Percentiles rank a stretch among this genome's conserved stretches.
Evolutionary conservation across 2,329 filamentous ascomycete genomes (phyloP).

Genomic region (Pseudomassariella vexata): DNA sequence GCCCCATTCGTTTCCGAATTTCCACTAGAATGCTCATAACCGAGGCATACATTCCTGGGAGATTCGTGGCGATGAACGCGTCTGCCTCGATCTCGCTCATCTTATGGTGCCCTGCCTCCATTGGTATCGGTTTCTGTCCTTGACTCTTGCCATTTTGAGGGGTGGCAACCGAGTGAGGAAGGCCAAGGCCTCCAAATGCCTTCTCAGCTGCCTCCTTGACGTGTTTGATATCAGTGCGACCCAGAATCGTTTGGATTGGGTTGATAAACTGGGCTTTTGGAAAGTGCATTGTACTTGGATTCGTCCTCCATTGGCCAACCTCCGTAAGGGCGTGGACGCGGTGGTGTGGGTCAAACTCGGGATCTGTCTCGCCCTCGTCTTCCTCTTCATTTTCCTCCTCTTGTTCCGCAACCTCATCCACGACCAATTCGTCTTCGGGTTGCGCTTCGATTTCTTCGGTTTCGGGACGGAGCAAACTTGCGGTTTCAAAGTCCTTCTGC

Average conservation of each 20-base stretch:
- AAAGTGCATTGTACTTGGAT: slow-evolving; percentile 68
- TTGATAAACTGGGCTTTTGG: slow-evolving; percentile 63
- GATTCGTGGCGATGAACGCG: slow-evolving; percentile 61
- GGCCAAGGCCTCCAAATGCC: slow-evolving; percentile 67
- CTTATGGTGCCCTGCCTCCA: slow-evolving; percentile 56
- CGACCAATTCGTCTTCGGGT: slow-evolving; percentile 27
- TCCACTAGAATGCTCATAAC: slow-evolving; percentile 65
- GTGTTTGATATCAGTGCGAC: slow-evolving; percentile 66
- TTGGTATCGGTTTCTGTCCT: slow-evolving; percentile 57
- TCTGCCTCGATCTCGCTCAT: slow-evolving; percentile 75
- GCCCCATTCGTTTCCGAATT: slow-evolving; percentile 66
- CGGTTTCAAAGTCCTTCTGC: slow-evolving; percentile 51
- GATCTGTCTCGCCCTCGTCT: slow-evolving; percentile 25
- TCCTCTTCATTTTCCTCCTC: slow-evolving; percentile 29
- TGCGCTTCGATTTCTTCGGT: slow-evolving; percentile 22
- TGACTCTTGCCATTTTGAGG: slow-evolving; percentile 48
- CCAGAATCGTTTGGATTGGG: slow-evolving; percentile 65
- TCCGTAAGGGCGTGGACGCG: slow-evolving; percentile 71
- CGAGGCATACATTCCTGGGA: slow-evolving; percentile 67
- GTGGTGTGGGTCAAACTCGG: slow-evolving; percentile 25
- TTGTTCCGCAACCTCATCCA: slow-evolving; percentile 22
- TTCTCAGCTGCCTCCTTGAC: slow-evolving; percentile 65
- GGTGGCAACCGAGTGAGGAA: slow-evolving; percentile 74
- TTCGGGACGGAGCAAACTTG: slow-evolving; percentile 26
- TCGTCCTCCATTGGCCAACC: slow-evolving; percentile 68